phyloP scores from a whole-genome alignment of 371 early-diverging fungal species.

The Mortierella sp. region DNA sequence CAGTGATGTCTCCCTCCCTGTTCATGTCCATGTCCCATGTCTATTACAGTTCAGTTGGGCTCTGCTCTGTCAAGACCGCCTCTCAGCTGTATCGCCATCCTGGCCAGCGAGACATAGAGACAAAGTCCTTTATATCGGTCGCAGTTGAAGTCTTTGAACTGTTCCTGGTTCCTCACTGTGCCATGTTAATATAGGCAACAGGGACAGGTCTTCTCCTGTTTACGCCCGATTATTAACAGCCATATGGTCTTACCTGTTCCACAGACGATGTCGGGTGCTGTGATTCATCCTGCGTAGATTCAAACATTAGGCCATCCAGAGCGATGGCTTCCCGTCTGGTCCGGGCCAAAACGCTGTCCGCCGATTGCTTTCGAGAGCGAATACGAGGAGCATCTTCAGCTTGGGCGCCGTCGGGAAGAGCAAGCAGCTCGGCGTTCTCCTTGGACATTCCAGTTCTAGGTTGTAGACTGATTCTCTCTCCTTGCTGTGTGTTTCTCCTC shows the following conservation, averaged over 20 bases:
- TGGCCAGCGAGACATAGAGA: neutral
- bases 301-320: conserved; percentile 51
- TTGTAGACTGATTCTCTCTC: too few species aligned
- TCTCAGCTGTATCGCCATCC: neutral
- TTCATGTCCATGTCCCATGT: conserved; percentile 9
- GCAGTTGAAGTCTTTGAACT: too few species aligned
- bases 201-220: too few species aligned
- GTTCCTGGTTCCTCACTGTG: too few species aligned
- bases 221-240: too few species aligned
- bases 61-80: conserved; percentile 14
- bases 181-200: neutral
- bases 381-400: neutral
- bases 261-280: neutral
- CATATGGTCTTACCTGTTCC: too few species aligned
- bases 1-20: neutral
- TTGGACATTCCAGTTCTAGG: too few species aligned
- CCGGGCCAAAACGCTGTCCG: conserved; percentile 21
- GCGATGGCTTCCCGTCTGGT: conserved; percentile 45
- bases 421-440: conserved; percentile 19
- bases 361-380: conserved; percentile 37
- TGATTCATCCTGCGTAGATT: conserved; percentile 31
- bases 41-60: conserved; percentile 27
- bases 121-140: too few species aligned
- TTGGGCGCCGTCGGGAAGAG: conserved; percentile 6
- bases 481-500: neutral